Percentiles rank a stretch among this genome's conserved stretches.
These are phyloP conservation scores for Hypoxylon cercidicola DNA, from an alignment of 495 filamentous ascomycete genomes.

Conservation along the genomic window DNA sequence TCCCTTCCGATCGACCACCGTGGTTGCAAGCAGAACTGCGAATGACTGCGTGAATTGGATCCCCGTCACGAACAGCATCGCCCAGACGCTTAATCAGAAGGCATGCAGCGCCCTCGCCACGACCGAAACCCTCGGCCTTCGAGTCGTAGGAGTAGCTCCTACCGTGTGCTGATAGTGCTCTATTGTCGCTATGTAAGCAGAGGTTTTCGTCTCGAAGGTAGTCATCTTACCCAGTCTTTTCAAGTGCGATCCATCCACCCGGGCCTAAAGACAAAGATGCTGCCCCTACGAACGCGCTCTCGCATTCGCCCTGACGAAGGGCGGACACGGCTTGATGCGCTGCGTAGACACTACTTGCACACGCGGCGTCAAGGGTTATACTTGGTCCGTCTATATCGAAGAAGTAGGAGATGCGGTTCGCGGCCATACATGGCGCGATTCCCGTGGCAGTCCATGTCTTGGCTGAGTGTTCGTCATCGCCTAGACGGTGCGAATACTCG, in stretches of 20 bases:
- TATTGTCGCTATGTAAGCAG: slow-evolving; percentile 6
- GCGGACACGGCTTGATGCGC: slow-evolving; percentile 77
- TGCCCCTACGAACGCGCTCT: slow-evolving; percentile 54
- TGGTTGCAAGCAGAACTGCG: slow-evolving; percentile 61
- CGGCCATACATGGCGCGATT: slow-evolving; percentile 56
- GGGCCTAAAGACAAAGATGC: slow-evolving; percentile 61
- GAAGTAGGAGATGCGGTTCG: slow-evolving; percentile 65
- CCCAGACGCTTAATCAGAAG: slow-evolving; percentile 61
- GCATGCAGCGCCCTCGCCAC: slow-evolving; percentile 52
- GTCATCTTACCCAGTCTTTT: slow-evolving; percentile 14
- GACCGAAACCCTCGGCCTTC: slow-evolving; percentile 51
- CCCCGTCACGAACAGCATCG: slow-evolving; percentile 61
- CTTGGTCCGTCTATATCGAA: slow-evolving; percentile 63
- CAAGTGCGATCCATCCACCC: slow-evolving; percentile 58
- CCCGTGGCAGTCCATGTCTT: slow-evolving; percentile 52
- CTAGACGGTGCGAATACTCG: slow-evolving; percentile 61
- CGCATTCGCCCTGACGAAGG: slow-evolving; percentile 65
- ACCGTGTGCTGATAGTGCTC: slow-evolving; percentile 68
- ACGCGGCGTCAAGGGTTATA: slow-evolving; percentile 84
- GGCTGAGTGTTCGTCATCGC: slow-evolving; percentile 55
- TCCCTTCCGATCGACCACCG: slow-evolving; percentile 62
- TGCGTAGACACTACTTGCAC: slow-evolving; percentile 72
- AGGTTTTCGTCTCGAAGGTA: neutral
- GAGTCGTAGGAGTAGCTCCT: slow-evolving; percentile 49
- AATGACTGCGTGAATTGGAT: slow-evolving; percentile 66